These are phyloP conservation scores for Fusarium sp. DNA, from an alignment of 2,329 filamentous ascomycete genomes.

Conservation along the genomic window DNA sequence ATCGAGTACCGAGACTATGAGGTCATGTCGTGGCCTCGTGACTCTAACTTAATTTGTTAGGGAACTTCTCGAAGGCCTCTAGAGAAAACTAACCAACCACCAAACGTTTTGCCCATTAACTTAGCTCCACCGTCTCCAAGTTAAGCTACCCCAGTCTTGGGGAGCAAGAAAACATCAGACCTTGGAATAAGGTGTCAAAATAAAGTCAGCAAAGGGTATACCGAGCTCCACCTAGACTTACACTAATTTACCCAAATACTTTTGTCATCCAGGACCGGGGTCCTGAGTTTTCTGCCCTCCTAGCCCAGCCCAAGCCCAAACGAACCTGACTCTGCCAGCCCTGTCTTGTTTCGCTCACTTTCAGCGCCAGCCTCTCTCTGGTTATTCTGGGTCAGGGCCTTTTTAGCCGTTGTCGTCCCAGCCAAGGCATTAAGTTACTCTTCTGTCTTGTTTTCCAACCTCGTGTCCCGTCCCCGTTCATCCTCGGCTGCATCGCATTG, in stretches of 20 bases:
- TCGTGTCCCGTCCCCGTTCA: not conserved
- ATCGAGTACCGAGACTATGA: constrained; percentile 24
- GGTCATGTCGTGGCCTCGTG: constrained; percentile 38
- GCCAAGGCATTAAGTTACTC: constrained; percentile 6
- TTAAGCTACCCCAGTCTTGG: not conserved
- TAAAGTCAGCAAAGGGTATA: rapidly evolving
- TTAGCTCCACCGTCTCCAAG: constrained; percentile 13
- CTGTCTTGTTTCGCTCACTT: constrained; percentile 12
- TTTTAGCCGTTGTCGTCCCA: constrained; percentile 27
- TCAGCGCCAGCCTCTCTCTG: constrained; percentile 21
- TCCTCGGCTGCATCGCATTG: constrained; percentile 4
- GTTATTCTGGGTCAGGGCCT: not conserved
- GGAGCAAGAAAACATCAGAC: not conserved
- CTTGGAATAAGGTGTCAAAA: not conserved
- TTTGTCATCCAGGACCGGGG: rapidly evolving
- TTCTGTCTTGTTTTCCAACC: constrained; percentile 11
- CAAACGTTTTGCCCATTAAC: constrained; percentile 6
- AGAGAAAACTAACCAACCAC: constrained; percentile 10
- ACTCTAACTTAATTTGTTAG: constrained; percentile 9
- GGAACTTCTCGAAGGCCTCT: constrained; percentile 23
- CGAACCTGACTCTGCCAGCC: constrained; percentile 2
- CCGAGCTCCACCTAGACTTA: rapidly evolving
- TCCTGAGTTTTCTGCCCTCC: not conserved
- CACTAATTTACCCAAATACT: rapidly evolving
- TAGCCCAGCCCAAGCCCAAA: constrained; percentile 7